phyloP scores from a whole-genome alignment of 2,329 filamentous ascomycete species.

The Claviceps africana region DNA sequence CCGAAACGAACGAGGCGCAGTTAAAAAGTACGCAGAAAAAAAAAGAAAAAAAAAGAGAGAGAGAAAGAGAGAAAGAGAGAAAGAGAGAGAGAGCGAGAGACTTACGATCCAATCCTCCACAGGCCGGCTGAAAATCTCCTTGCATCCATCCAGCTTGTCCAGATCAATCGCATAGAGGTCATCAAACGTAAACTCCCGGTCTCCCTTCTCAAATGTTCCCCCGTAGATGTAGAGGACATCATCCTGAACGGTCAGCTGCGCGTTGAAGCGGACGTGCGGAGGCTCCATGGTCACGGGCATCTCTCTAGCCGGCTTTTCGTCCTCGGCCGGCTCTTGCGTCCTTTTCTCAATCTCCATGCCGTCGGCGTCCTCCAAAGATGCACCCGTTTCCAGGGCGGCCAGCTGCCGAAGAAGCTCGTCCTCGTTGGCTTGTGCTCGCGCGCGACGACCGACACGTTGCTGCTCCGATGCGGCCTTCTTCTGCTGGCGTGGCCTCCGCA shows the following conservation, averaged over 20 bases:
- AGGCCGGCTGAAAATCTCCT: slow-evolving; percentile 75
- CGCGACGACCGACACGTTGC: slow-evolving; percentile 45
- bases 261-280: slow-evolving; percentile 83
- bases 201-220: slow-evolving; percentile 88
- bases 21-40: not conserved
- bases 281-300: slow-evolving; percentile 63
- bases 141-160: slow-evolving; percentile 88
- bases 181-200: slow-evolving; percentile 89
- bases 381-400: slow-evolving; percentile 68
- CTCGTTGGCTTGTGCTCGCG: slow-evolving; percentile 77
- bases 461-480: slow-evolving; percentile 41
- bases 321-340: slow-evolving; percentile 37
- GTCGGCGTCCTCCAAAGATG: slow-evolving; percentile 40
- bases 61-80: not conserved
- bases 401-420: slow-evolving; percentile 81
- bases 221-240: slow-evolving; percentile 91
- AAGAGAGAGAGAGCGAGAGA: too few relatives aligned
- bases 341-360: slow-evolving; percentile 37
- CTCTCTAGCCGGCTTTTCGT: slow-evolving; percentile 44
- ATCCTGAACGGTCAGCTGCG: slow-evolving; percentile 78
- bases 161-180: slow-evolving; percentile 88
- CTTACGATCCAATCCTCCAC: slow-evolving; percentile 68
- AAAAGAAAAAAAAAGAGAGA: slow-evolving; percentile 4
- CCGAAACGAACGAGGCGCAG: too few relatives aligned
- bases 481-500: slow-evolving; percentile 59